A percentile compares a stretch with the other conserved stretches of the same genome.
Evolutionary conservation across 768 basidiomycete species (phyloP).

Genomic region (Plicaturopsis crispa): DNA sequence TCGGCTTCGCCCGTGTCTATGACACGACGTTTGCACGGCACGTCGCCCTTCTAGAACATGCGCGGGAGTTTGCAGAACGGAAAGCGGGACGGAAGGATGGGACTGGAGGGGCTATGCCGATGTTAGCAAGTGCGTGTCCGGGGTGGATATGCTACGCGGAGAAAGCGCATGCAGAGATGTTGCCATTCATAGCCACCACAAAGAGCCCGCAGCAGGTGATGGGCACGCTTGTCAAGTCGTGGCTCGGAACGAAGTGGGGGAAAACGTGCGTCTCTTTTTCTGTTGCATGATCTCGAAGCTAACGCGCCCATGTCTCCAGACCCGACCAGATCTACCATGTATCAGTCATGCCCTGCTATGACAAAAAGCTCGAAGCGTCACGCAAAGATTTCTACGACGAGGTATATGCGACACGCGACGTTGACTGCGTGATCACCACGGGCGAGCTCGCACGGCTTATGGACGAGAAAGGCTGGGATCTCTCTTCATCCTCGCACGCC

Average conservation of each 20-base stretch:
- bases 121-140: conserved; percentile 94
- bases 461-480: conserved; percentile 74
- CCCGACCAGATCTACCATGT: conserved; percentile 92
- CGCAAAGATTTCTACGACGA: conserved; percentile 88
- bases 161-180: conserved; percentile 90
- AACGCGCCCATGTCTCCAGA: conserved; percentile 27
- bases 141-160: conserved; percentile 99
- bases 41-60: conserved; percentile 74
- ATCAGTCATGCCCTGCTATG: conserved; percentile 98
- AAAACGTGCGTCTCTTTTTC: conserved; percentile 46
- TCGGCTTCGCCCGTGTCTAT: conserved; percentile 78
- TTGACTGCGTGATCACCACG: conserved; percentile 96
- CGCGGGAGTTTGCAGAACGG: conserved; percentile 74
- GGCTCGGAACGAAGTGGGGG: conserved; percentile 64
- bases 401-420: conserved; percentile 77
- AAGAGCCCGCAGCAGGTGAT: conserved; percentile 94
- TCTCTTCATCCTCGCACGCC: conserved; percentile 33
- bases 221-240: conserved; percentile 89
- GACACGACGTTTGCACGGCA: conserved; percentile 96
- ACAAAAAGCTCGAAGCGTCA: conserved; percentile 98
- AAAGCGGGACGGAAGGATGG: conserved; percentile 29
- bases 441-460: conserved; percentile 88
- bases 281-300: neutral
- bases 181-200: conserved; percentile 81
- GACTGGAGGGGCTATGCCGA: conserved; percentile 49